phyloP scores from a whole-genome alignment of 306 rosid species.

The Prunus mongolica region DNA sequence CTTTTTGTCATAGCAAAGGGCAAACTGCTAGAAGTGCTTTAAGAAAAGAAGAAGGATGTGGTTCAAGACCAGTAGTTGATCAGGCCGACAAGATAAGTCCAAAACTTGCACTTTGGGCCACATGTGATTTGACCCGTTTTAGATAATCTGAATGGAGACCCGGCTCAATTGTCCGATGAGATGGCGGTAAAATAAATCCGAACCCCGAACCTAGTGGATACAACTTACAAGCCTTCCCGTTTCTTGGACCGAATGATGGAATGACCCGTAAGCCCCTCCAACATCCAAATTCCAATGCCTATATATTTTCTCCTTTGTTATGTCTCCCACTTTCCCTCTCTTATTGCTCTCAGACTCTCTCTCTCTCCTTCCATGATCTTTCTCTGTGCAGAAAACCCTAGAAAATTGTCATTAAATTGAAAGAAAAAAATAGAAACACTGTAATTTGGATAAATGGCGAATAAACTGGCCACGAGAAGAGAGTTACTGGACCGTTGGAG shows the following conservation, averaged over 20 bases:
- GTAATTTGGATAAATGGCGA: conserved; percentile 34
- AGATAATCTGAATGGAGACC: too few species aligned
- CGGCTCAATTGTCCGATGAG: not conserved
- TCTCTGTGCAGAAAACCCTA: conserved; percentile 15
- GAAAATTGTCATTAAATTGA: not conserved
- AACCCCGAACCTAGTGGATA: not conserved
- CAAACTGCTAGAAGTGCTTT: too few species aligned
- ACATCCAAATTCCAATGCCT: not conserved
- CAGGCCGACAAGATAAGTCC: too few species aligned
- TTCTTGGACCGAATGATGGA: not conserved
- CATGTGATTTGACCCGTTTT: too few species aligned
- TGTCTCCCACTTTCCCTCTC: not conserved
- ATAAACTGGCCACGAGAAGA: conserved; percentile 32
- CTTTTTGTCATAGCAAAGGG: rapidly evolving
- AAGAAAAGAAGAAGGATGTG: too few species aligned
- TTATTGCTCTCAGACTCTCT: not conserved
- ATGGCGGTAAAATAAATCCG: not conserved
- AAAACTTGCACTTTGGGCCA: too few species aligned
- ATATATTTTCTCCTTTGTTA: not conserved
- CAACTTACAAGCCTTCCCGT: not conserved
- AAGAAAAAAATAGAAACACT: not conserved
- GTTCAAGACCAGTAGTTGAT: too few species aligned
- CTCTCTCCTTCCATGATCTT: not conserved
- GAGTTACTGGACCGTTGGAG: conserved; percentile 75
- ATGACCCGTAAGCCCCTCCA: not conserved